Base-by-base conservation (phyloP, 345 rosid species). In the Brassica juncea region DNA sequence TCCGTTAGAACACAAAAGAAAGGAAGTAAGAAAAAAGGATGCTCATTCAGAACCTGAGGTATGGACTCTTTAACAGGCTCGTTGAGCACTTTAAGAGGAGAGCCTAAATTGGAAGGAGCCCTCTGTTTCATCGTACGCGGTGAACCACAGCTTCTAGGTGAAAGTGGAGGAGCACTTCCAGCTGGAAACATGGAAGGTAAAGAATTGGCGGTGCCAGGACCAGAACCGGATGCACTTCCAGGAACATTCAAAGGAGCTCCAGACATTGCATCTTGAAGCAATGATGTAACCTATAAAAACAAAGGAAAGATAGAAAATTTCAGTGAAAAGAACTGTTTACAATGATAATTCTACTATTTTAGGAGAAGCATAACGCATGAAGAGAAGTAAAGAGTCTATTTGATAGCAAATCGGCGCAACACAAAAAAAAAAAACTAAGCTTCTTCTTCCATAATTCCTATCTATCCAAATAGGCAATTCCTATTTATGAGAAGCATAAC, bases 131-230 rank as follows among this genome's bases (percentile, higher is more conserved):
- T 84, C 16, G 86, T 74, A 37, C 99, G 97, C 63, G 99, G 99
- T 4, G 99, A 94, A 57, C 97, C 93, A 34, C 94, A 72, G 79
- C 96, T 94, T 71, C 98, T 88, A 2, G 99, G 99, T 42, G 99
- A 94, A 71, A 94, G 95, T 5, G 99, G 98, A 77, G 99, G 99
- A 16, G 97, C 89, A 78, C 96, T 91, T 70, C 97, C 99, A 57
- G 91, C 89, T 73, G 94, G 97, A 85, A 94, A 94, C 90, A 94
- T 87, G 44, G 99, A 94, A 21, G 99, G 99, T 77, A 94, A 73
- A 42, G 94, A 74, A 86, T 84, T 89, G 83, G 84, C 82, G 2
- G 89, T 30, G 62, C 86, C 79, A 80, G 88, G 61, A 82, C 72
- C 85, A 70, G 92, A 75, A 85, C 83, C 75, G 67, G 92, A 88